Base-by-base conservation (phyloP, 495 filamentous ascomycete species). In the Neurospora sp. region DNA sequence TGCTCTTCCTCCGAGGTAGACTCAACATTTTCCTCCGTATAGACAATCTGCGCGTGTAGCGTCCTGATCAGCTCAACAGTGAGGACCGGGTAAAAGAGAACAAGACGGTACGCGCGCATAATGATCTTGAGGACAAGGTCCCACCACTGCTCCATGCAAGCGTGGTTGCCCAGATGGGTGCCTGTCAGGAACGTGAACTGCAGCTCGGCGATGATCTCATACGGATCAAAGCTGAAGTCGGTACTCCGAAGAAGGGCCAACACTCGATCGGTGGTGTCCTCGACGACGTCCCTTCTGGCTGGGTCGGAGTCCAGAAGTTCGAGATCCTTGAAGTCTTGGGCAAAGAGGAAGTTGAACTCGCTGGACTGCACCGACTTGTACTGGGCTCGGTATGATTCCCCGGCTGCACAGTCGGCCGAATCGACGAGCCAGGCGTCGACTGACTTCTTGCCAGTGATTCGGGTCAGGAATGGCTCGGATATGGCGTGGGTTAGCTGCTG, bases 131-230 rank as follows among this genome's bases (percentile, higher is more conserved):
- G 80, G 8, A 94, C 81, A 38, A 96, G 77, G 73, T 92, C 85
- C 81, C 92, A 92, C 94, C 94, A 99, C 75, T 97, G 94, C 76
- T 94, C 91, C 35, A 94, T 85, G 78, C 93, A 97, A 1, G 93
- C 94, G 75, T 90, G 88, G 78, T 96, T 98, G 80, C 91, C 91
- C 59, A 98, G 84, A 35, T 91, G 92, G 73, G 94, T 84, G 12
- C 93, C 90, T 79, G 91, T 92, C 5, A 98, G 77, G 81, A 96
- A 98, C 42, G 89, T 87, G 77, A 96, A 91, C 77, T 98, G 93
- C 54, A 98, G 77, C 78, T 98, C 94, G 48, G 94, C 95, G n/a
- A 96, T 80, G 5, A 98, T 76, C 72, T 87, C 90, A 79, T 76
- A 73, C 70, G 81, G 80, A 3, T 66, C 70, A 44, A 75, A 73